These are phyloP conservation scores for Mycena chlorophos DNA, from an alignment of 768 basidiomycete species.

Conservation along the genomic window DNA sequence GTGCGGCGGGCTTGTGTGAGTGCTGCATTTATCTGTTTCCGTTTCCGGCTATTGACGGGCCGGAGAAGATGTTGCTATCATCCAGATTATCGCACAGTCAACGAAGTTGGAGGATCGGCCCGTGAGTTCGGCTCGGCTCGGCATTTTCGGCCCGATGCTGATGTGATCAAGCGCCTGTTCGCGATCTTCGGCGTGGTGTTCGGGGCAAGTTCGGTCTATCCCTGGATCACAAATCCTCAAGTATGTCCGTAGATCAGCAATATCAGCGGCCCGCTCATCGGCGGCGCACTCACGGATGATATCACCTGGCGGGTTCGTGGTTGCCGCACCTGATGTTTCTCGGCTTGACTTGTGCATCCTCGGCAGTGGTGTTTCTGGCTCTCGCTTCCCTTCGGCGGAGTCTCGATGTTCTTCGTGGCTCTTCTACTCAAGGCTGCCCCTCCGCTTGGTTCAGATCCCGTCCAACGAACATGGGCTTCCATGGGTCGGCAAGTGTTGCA, in stretches of 20 bases:
- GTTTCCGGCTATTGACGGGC: not conserved
- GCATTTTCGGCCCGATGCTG: too few species aligned
- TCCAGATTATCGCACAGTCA: slow-evolving; percentile 30
- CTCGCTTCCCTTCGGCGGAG: slow-evolving; percentile 23
- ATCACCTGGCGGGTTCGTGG: not conserved
- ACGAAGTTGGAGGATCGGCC: slow-evolving; percentile 39
- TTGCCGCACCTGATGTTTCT: not conserved
- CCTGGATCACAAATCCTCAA: too few species aligned
- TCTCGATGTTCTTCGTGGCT: slow-evolving; percentile 14
- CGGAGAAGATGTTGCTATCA: slow-evolving; percentile 18
- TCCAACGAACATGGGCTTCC: slow-evolving; percentile 8
- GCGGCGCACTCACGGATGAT: slow-evolving; percentile 27
- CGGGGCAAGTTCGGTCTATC: too few species aligned
- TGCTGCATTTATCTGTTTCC: slow-evolving; percentile 23
- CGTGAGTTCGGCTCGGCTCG: too few species aligned
- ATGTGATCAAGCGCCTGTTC: too few species aligned
- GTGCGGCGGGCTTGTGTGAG: slow-evolving; percentile 33
- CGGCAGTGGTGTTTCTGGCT: slow-evolving; percentile 11
- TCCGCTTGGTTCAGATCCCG: slow-evolving; percentile 19
- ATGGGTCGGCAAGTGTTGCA: slow-evolving; percentile 10
- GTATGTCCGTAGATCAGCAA: too few species aligned
- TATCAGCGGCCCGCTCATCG: slow-evolving; percentile 29
- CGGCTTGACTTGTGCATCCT: not conserved
- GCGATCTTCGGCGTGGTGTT: slow-evolving; percentile 31
- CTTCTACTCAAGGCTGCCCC: slow-evolving; percentile 16